phyloP scores from a whole-genome alignment of 2,329 filamentous ascomycete species.

The Whalleya microplaca region DNA sequence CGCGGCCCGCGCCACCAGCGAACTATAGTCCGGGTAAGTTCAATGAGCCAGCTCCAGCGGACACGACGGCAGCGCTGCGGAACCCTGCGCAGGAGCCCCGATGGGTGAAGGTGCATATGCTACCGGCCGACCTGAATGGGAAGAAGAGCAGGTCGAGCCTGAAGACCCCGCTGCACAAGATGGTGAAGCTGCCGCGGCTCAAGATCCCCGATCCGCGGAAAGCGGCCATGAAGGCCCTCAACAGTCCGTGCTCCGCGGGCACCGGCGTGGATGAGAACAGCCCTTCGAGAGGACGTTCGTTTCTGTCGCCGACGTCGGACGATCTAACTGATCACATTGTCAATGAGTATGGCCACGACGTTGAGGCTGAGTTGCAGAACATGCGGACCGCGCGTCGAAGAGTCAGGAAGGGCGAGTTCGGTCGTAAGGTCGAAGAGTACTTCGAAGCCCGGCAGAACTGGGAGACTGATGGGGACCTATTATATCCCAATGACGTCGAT shows the following conservation, averaged over 20 bases:
- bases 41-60: neutral
- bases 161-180: neutral
- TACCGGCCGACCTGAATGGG: neutral
- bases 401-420: neutral
- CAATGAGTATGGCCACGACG: neutral
- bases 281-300: neutral
- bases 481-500: too few species aligned
- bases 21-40: neutral
- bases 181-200: neutral
- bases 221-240: neutral
- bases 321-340: neutral
- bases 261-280: too few species aligned
- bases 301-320: neutral
- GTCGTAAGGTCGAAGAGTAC: too few species aligned
- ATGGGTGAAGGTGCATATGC: neutral
- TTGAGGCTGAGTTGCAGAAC: neutral
- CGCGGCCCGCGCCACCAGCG: neutral
- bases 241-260: neutral
- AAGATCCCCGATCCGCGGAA: neutral
- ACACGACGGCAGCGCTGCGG: slow-evolving; percentile 1
- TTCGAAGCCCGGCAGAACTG: too few species aligned
- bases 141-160: neutral
- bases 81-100: neutral
- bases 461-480: too few species aligned
- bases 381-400: neutral